Base-by-base conservation (phyloP, 495 filamentous ascomycete genomes). In the Daldinia childiae region DNA sequence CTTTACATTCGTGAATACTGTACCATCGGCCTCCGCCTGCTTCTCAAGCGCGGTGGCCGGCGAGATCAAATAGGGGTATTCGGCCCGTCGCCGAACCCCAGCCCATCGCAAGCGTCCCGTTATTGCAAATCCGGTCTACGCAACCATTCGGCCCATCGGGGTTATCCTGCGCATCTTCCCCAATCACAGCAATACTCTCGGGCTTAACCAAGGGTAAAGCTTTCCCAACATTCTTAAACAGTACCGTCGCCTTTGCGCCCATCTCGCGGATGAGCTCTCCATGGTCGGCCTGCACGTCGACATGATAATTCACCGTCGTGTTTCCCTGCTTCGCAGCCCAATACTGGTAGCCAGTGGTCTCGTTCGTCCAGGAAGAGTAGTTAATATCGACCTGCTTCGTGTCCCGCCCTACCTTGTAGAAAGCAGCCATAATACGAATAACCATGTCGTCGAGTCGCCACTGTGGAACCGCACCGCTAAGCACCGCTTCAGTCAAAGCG, bases 371-470 rank as follows among this genome's bases (percentile, higher is more conserved):
- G 0, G 90, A 91, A 3, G 91, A 94, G 80, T 97, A 97, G 80
- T 95, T 97, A 21, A 92, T 90, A 3, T 88, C 88, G 29, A 90
- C 86, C 51, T 80, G 76, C 57, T 74, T 75, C 41, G 74, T 77
- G 17, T 92, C 81, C 5, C 85, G 85, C 71, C 94, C 93, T 29
- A 95, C 79, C 72, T 94, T 91, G 76, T 93, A 97, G 88, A 92
- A 96, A 0, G 93, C 84, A 0, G 94, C 93, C 58, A 97, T 93
- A 69, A 97, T 90, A 11, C 94, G 87, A 1, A 92, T 89, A 1
- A 88, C 92, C 94, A 98, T 97, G 73, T 98, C 95, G 75, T 97
- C 91, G 17, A 98, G 74, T n/a, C 94, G 83, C 61, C 90, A 88
- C 66, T 92, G 85, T 0, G 94, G 92, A 0, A 98, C 80, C 2